Conservation (phyloP, 177 flowering plant species). For the Vitis hybrid region DNA sequence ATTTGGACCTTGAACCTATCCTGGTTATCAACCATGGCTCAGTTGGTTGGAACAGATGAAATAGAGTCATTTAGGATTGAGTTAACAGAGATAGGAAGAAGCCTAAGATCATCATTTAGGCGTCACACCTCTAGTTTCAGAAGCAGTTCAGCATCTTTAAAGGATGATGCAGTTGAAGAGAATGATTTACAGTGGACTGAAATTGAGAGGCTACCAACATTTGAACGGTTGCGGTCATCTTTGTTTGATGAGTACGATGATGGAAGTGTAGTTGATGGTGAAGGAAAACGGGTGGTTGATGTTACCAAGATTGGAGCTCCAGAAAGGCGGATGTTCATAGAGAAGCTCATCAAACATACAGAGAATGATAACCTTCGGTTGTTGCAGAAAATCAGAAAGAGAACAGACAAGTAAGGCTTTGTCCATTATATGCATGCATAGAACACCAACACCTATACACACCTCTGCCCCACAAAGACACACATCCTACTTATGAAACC, state of each 20-base stretch:
- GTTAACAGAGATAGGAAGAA: conserved; percentile 46
- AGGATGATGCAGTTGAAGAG: conserved; percentile 26
- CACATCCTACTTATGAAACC: too few species aligned
- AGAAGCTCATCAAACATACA: conserved; percentile 66
- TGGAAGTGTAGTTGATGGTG: conserved; percentile 7
- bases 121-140: conserved; percentile 36
- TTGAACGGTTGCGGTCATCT: conserved; percentile 34
- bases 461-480: too few species aligned
- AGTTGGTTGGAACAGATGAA: conserved; percentile 38
- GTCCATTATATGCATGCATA: not conserved
- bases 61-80: conserved; percentile 42
- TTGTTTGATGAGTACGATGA: conserved; percentile 24
- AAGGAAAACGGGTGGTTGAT: conserved; percentile 43
- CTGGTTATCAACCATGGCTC: conserved; percentile 39
- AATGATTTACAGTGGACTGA: conserved; percentile 36
- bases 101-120: conserved; percentile 45
- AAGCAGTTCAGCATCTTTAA: conserved; percentile 22
- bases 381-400: conserved; percentile 45
- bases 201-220: conserved; percentile 46
- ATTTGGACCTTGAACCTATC: conserved; percentile 7
- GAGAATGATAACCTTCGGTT: conserved; percentile 60
- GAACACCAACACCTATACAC: not conserved
- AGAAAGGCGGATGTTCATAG: conserved; percentile 54
- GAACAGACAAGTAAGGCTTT: conserved; percentile 53
- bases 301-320: conserved; percentile 52